Conservation (phyloP, 352 stramenopile species). For the Phytophthora hybrid region DNA sequence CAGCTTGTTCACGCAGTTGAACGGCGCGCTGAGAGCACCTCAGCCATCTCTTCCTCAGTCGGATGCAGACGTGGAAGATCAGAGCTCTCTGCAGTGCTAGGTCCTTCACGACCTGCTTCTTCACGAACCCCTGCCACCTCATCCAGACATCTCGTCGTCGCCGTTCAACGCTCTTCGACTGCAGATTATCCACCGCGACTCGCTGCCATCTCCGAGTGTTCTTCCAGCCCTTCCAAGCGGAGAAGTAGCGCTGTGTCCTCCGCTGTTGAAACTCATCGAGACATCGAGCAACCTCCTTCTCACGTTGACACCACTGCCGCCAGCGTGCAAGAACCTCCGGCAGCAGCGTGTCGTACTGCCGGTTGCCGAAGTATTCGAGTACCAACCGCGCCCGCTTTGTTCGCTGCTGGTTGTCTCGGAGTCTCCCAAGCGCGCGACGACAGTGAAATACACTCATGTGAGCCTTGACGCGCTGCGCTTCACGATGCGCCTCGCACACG, state of each 20-base stretch:
- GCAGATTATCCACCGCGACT: conserved; percentile 20
- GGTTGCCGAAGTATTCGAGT: conserved; percentile 53
- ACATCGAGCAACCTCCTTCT: conserved; percentile 9
- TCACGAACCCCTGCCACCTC: conserved; percentile 31
- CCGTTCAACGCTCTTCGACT: conserved; percentile 6
- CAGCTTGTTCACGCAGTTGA: conserved; percentile 7
- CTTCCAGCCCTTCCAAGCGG: conserved; percentile 21
- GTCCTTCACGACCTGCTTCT: conserved; percentile 14
- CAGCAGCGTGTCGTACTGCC: conserved; percentile 34
- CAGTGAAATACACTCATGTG: too few species aligned
- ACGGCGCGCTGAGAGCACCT: conserved; percentile 13
- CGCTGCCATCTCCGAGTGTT: conserved; percentile 28
- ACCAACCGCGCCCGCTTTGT: conserved; percentile 44
- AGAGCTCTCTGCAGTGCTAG: conserved; percentile 8
- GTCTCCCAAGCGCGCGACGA: conserved; percentile 17
- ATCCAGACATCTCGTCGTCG: conserved; percentile 26
- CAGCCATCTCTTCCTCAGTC: conserved; percentile 37
- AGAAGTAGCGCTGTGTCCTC: conserved; percentile 15
- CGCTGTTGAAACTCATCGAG: conserved; percentile 11
- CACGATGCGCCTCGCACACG: too few species aligned
- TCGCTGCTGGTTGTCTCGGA: conserved; percentile 18
- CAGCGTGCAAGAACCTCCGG: conserved; percentile 34
- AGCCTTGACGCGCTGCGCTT: too few species aligned
- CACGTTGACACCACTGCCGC: conserved; percentile 19
- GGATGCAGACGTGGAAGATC: conserved; percentile 27